These are phyloP conservation scores for Croton setiger DNA, from an alignment of 441 rosid species.

Conservation along the genomic window DNA sequence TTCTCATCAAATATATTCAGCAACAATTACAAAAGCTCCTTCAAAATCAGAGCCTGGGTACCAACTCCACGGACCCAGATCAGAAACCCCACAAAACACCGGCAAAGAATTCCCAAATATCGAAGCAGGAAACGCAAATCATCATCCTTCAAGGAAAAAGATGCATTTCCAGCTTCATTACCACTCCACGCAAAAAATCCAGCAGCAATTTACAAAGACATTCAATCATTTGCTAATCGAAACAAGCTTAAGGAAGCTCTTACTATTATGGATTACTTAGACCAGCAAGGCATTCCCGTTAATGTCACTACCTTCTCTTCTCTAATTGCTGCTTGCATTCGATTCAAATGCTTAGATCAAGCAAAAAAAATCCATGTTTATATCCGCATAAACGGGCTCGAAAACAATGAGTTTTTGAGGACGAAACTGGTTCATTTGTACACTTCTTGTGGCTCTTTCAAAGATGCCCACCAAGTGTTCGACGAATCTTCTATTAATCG, in stretches of 20 bases:
- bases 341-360: conserved; percentile 45
- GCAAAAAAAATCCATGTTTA: conserved; percentile 67
- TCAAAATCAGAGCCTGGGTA: conserved; percentile 24
- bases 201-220: conserved; percentile 52
- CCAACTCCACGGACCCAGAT: not conserved
- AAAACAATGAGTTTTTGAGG: conserved; percentile 57
- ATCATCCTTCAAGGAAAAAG: conserved; percentile 38
- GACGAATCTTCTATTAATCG: conserved; percentile 39
- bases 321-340: conserved; percentile 70
- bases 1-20: conserved; percentile 26
- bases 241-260: conserved; percentile 77
- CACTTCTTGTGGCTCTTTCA: conserved; percentile 59
- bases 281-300: conserved; percentile 73
- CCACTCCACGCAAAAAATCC: conserved; percentile 69
- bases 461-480: conserved; percentile 64
- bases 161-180: conserved; percentile 63
- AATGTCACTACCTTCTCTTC: conserved; percentile 73
- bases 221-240: conserved; percentile 51
- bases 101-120: conserved; percentile 17
- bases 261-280: conserved; percentile 62
- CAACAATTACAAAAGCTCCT: conserved; percentile 14
- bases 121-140: conserved; percentile 30
- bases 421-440: conserved; percentile 71
- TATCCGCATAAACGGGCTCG: conserved; percentile 60
- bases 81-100: not conserved